Evolutionary conservation across 208 protist genomes (phyloP).

Genomic region (Endotrypanum monterogeii): DNA sequence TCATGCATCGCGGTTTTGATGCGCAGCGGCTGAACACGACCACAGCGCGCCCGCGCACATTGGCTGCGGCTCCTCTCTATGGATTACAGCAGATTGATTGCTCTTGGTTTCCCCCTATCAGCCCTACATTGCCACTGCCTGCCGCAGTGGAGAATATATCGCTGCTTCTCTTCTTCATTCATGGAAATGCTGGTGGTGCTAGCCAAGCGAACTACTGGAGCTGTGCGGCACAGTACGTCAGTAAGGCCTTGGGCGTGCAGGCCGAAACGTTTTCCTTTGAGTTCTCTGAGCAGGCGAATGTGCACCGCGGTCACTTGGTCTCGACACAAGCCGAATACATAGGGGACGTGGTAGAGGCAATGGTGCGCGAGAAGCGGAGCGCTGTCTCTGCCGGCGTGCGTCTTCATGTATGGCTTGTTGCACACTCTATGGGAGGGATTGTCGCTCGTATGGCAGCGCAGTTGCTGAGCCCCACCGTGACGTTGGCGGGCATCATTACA

Average conservation of each 20-base stretch:
- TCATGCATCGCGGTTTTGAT: not conserved
- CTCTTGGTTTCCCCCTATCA: not conserved
- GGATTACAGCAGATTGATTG: not conserved
- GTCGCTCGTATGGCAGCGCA: constrained; percentile 41
- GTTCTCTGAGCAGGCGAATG: constrained; percentile 48
- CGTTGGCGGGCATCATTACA: constrained; percentile 41
- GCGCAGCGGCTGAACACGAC: not conserved
- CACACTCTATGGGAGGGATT: constrained; percentile 64
- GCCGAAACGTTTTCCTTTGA: constrained; percentile 39
- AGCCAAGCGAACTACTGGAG: constrained; percentile 34
- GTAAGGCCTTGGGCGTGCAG: not conserved
- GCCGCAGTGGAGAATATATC: not conserved
- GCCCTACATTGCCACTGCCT: not conserved
- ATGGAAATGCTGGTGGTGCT: constrained; percentile 51
- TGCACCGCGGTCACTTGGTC: constrained; percentile 53
- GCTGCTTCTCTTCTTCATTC: constrained; percentile 47
- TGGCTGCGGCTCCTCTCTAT: not conserved
- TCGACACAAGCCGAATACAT: constrained; percentile 49
- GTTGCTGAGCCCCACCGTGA: constrained; percentile 11
- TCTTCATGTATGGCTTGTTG: constrained; percentile 44
- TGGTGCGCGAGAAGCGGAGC: constrained; percentile 3
- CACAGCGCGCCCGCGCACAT: not conserved
- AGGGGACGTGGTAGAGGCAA: constrained; percentile 31
- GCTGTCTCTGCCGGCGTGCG: not conserved
- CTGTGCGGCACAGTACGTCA: constrained; percentile 21